phyloP scores from a whole-genome alignment of 1,284 basidiomycete genomes.

The Leccinum fallax region DNA sequence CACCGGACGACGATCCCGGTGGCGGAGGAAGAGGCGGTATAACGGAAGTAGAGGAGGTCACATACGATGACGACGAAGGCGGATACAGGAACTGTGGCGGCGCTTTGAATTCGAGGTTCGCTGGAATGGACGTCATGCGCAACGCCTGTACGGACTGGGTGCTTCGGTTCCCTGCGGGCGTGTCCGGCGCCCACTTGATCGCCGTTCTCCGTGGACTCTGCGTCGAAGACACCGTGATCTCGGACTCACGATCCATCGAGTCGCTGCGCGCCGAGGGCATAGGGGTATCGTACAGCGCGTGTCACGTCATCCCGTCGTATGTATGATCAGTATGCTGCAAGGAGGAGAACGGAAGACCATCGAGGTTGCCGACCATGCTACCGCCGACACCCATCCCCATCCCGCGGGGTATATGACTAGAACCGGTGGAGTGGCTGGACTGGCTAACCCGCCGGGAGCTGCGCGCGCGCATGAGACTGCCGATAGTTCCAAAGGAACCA shows the following conservation, averaged over 20 bases:
- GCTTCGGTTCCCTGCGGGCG: slow-evolving; percentile 45
- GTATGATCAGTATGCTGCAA: slow-evolving; percentile 31
- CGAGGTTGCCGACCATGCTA: slow-evolving; percentile 30
- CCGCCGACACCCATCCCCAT: slow-evolving; percentile 27
- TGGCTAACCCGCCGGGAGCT: slow-evolving; percentile 66
- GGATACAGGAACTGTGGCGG: slow-evolving; percentile 32
- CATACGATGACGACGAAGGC: slow-evolving; percentile 15
- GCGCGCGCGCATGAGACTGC: slow-evolving; percentile 86
- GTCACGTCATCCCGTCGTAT: slow-evolving; percentile 58
- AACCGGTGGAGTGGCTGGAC: slow-evolving; percentile 43
- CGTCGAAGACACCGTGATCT: slow-evolving; percentile 28
- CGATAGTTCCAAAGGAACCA: slow-evolving; percentile 87
- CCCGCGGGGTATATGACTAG: slow-evolving; percentile 28
- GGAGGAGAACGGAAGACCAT: slow-evolving; percentile 27
- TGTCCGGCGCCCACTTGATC: slow-evolving; percentile 72
- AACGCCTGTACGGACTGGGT: slow-evolving; percentile 55
- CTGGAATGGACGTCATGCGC: slow-evolving; percentile 25
- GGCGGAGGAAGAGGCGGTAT: slow-evolving; percentile 24
- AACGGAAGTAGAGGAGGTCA: neutral
- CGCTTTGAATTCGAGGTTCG: slow-evolving; percentile 24
- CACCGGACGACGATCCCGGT: slow-evolving; percentile 6
- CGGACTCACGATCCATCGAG: slow-evolving; percentile 30
- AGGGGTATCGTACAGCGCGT: slow-evolving; percentile 81
- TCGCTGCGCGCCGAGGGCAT: slow-evolving; percentile 43
- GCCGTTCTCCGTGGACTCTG: slow-evolving; percentile 54